phyloP scores from a whole-genome alignment of 2,329 filamentous ascomycete species.

The Bimuria novae-zelandiae region DNA sequence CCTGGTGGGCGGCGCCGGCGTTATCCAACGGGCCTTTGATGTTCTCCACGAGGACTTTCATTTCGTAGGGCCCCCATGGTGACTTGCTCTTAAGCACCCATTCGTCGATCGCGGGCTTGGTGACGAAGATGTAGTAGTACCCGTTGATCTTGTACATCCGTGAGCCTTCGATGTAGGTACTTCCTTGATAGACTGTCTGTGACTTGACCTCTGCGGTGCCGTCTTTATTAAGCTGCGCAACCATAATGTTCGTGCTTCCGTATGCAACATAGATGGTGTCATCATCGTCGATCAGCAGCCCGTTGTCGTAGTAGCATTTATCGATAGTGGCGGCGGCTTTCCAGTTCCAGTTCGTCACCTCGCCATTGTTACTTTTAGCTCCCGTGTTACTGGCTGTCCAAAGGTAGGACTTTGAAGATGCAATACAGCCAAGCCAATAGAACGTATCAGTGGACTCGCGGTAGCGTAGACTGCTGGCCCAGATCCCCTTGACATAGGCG shows the following conservation, averaged over 20 bases:
- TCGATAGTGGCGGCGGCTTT: slow-evolving; percentile 43
- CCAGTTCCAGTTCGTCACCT: slow-evolving; percentile 47
- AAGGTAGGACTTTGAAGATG: slow-evolving; percentile 57
- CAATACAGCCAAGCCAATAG: slow-evolving; percentile 64
- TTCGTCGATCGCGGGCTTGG: slow-evolving; percentile 52
- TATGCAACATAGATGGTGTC: slow-evolving; percentile 64
- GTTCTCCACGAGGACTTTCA: slow-evolving; percentile 50
- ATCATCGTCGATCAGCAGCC: slow-evolving; percentile 62
- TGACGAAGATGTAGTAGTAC: slow-evolving; percentile 60
- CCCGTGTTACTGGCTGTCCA: slow-evolving; percentile 55
- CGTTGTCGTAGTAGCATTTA: slow-evolving; percentile 62
- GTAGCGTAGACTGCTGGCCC: slow-evolving; percentile 61
- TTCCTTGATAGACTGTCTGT: slow-evolving; percentile 51
- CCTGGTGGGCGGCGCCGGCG: slow-evolving; percentile 59
- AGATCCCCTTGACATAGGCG: slow-evolving; percentile 60
- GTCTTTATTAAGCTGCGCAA: slow-evolving; percentile 58
- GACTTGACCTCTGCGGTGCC: slow-evolving; percentile 53
- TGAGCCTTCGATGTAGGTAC: slow-evolving; percentile 54
- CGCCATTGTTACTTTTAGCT: slow-evolving; percentile 38
- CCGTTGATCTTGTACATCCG: slow-evolving; percentile 64
- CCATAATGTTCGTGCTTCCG: slow-evolving; percentile 54
- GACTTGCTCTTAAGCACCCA: slow-evolving; percentile 57
- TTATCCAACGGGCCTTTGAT: slow-evolving; percentile 52
- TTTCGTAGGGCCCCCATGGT: slow-evolving; percentile 59
- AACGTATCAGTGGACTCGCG: slow-evolving; percentile 54